phyloP scores from a whole-genome alignment of 768 basidiomycete species.

The Nevesoporus exiguus region DNA sequence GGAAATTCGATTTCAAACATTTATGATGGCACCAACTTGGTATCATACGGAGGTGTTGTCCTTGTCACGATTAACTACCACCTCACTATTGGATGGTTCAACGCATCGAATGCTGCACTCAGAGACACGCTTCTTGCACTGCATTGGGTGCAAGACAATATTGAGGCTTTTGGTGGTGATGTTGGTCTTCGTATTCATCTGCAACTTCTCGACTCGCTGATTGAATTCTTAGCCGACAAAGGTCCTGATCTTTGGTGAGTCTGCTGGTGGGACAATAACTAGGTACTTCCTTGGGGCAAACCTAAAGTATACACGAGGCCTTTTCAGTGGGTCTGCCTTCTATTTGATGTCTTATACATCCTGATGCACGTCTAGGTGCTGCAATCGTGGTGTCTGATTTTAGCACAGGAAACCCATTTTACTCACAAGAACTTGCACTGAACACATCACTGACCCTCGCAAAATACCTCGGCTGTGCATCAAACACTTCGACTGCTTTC shows the following conservation, averaged over 20 bases:
- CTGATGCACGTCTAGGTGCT: conserved; percentile 5
- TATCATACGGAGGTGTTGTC: conserved; percentile 24
- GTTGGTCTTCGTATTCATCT: conserved; percentile 1
- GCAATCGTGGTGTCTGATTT: conserved; percentile 19
- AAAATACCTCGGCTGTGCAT: conserved; percentile 17
- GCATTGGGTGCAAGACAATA: conserved; percentile 36
- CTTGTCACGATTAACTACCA: conserved; percentile 25
- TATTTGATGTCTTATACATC: neutral
- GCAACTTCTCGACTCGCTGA: neutral
- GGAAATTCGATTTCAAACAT: conserved; percentile 18
- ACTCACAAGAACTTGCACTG: conserved; percentile 11
- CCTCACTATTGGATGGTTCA: conserved; percentile 25
- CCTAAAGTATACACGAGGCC: conserved; percentile 15
- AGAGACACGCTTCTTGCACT: conserved; percentile 34
- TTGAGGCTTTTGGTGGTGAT: conserved; percentile 38
- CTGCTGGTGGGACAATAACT: conserved; percentile 18
- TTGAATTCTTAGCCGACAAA: conserved; percentile 6
- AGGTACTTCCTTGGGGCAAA: conserved; percentile 16
- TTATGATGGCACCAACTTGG: conserved; percentile 24
- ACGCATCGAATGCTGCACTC: conserved; percentile 24
- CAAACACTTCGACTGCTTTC: conserved; percentile 11
- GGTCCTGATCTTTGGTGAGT: conserved; percentile 21
- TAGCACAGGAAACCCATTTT: conserved; percentile 11
- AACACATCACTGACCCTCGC: conserved; percentile 14
- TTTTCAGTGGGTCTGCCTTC: conserved; percentile 13